These are phyloP conservation scores for Capsicum chinense DNA, from an alignment of 257 asterid species.

Conservation along the genomic window DNA sequence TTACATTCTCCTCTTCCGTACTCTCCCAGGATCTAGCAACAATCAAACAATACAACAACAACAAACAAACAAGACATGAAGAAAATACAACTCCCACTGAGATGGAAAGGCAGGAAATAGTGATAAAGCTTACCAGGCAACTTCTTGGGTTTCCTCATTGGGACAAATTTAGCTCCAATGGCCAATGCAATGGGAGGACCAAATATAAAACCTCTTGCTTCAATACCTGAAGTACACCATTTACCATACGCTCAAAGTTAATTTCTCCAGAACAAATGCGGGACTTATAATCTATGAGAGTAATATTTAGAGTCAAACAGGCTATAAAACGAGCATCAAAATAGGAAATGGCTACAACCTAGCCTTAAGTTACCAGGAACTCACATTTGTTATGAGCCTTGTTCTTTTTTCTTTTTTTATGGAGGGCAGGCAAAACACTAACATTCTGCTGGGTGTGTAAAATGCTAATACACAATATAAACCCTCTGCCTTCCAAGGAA, in stretches of 20 bases:
- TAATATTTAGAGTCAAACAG: not conserved
- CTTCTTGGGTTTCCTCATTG: slow-evolving; percentile 91
- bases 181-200: slow-evolving; percentile 99
- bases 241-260: not conserved
- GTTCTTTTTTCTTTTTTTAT: no score
- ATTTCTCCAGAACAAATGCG: not conserved
- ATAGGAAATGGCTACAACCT: not conserved
- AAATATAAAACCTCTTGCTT: slow-evolving; percentile 93
- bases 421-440: not conserved
- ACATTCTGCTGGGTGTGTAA: not conserved
- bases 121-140: slow-evolving; percentile 62
- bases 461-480: not conserved
- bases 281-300: not conserved
- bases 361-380: not conserved
- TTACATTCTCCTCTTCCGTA: not conserved
- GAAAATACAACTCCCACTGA: not conserved
- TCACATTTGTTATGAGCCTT: not conserved
- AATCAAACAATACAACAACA: not conserved
- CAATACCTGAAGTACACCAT: slow-evolving; percentile 64
- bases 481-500: not conserved
- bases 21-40: not conserved
- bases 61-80: slow-evolving; percentile 4
- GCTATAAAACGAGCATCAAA: not conserved
- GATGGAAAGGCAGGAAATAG: not conserved
- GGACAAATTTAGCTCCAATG: slow-evolving; percentile 92